Conservation (phyloP, 2,329 filamentous ascomycete genomes). For the Anisogramma anomala region DNA sequence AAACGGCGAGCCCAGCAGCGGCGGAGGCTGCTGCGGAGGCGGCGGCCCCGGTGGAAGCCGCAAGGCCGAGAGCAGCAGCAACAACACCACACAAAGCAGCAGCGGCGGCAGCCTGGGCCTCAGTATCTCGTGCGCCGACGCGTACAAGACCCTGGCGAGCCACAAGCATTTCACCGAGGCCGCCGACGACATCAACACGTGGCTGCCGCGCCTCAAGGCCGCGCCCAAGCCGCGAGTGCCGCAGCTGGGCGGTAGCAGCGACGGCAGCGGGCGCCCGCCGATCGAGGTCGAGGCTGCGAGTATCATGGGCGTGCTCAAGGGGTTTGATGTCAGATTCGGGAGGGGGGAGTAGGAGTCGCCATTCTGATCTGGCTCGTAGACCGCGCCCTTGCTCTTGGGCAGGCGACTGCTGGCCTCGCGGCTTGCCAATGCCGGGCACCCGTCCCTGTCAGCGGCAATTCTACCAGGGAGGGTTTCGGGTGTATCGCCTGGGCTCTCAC, state of each 20-base stretch:
- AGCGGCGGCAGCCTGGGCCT: conserved; percentile 29
- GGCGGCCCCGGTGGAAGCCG: conserved; percentile 52
- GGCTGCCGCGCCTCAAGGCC: conserved; percentile 62
- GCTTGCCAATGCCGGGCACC: too few species aligned
- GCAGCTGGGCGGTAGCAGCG: conserved; percentile 15
- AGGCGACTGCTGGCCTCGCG: not conserved
- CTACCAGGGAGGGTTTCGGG: too few species aligned
- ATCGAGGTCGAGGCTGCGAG: conserved; percentile 74
- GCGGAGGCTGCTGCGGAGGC: conserved; percentile 51
- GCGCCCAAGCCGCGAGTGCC: conserved; percentile 30
- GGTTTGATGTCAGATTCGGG: conserved; percentile 69
- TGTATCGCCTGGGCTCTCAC: too few species aligned
- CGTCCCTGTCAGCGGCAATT: too few species aligned
- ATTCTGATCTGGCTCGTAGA: not conserved
- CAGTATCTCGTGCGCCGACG: conserved; percentile 62
- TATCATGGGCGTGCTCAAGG: conserved; percentile 75
- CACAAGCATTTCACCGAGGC: conserved; percentile 66
- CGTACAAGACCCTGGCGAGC: conserved; percentile 66
- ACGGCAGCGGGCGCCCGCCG: conserved; percentile 32
- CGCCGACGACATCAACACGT: conserved; percentile 60
- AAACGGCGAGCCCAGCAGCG: conserved; percentile 19
- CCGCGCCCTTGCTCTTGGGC: not conserved
- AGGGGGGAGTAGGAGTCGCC: conserved; percentile 17
- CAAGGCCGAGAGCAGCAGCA: conserved; percentile 28
- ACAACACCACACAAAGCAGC: conserved; percentile 9